phyloP scores from a whole-genome alignment of 768 basidiomycete genomes.

The Dentipellis sp. region DNA sequence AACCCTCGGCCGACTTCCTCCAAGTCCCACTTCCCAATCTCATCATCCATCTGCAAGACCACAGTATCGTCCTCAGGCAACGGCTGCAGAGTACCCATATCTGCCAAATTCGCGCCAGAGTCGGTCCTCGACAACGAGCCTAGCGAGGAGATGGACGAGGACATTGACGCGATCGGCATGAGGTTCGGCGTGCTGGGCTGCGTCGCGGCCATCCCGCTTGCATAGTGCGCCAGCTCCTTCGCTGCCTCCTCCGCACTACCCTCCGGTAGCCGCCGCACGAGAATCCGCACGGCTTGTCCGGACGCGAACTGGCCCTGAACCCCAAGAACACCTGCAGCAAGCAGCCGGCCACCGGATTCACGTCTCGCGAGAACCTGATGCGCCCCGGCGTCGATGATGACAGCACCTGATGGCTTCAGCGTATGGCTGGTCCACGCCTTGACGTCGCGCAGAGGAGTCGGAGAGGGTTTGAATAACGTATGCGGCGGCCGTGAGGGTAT shows the following conservation, averaged over 20 bases:
- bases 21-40: slow-evolving; percentile 54
- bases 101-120: neutral
- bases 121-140: slow-evolving; percentile 13
- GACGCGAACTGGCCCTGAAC: slow-evolving; percentile 88
- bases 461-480: slow-evolving; percentile 76
- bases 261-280: slow-evolving; percentile 36
- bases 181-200: slow-evolving; percentile 43
- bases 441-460: slow-evolving; percentile 68
- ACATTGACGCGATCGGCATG: neutral
- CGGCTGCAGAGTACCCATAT: neutral
- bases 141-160: neutral
- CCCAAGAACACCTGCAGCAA: slow-evolving; percentile 86
- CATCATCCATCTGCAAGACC: slow-evolving; percentile 23
- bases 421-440: slow-evolving; percentile 99
- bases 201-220: slow-evolving; percentile 33
- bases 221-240: slow-evolving; percentile 22
- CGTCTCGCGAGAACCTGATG: slow-evolving; percentile 76
- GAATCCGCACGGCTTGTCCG: slow-evolving; percentile 87
- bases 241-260: slow-evolving; percentile 13
- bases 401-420: slow-evolving; percentile 76
- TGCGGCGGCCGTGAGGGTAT: slow-evolving; percentile 54
- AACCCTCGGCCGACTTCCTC: slow-evolving; percentile 90
- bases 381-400: slow-evolving; percentile 86
- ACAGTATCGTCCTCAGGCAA: slow-evolving; percentile 21
- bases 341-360: slow-evolving; percentile 82